Evolutionary conservation across 2,329 filamentous ascomycete genomes (phyloP).

Genomic region (Exophiala spinifera): DNA sequence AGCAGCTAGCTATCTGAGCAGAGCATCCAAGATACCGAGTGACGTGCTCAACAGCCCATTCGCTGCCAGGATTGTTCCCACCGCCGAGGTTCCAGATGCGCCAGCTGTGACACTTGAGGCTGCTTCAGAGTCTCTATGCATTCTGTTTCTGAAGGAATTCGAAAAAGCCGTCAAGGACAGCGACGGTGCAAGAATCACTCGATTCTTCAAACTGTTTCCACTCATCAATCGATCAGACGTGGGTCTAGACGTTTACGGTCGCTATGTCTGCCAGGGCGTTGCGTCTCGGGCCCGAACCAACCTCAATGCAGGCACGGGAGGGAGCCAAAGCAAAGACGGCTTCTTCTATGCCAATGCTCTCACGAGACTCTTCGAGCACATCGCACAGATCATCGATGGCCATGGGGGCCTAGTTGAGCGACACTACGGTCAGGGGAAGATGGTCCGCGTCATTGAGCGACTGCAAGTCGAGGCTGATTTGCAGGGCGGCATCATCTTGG

Average conservation of each 20-base stretch:
- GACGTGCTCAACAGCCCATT: constrained; percentile 80
- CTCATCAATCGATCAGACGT: constrained; percentile 85
- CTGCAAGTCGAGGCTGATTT: constrained; percentile 93
- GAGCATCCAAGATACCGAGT: constrained; percentile 76
- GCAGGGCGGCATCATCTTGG: constrained; percentile 90
- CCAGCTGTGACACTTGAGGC: constrained; percentile 82
- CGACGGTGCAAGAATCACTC: constrained; percentile 85
- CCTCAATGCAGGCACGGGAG: constrained; percentile 65
- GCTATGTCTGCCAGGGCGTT: constrained; percentile 94
- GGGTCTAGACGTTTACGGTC: constrained; percentile 89
- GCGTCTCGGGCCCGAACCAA: constrained; percentile 77
- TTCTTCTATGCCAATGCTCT: constrained; percentile 90
- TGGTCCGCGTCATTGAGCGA: constrained; percentile 89
- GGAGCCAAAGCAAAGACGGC: constrained; percentile 64
- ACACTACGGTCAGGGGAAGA: constrained; percentile 89
- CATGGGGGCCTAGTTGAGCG: constrained; percentile 88
- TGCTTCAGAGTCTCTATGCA: constrained; percentile 85
- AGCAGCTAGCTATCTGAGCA: constrained; percentile 81
- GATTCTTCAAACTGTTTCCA: constrained; percentile 98
- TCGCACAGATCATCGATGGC: constrained; percentile 91
- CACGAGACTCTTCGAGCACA: constrained; percentile 93
- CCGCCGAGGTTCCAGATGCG: constrained; percentile 88
- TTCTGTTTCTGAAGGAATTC: constrained; percentile 88
- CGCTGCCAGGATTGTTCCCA: constrained; percentile 88
- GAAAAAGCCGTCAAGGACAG: constrained; percentile 82